These are phyloP conservation scores for Ochromonadaceae sp. DNA, from an alignment of 352 stramenopile species.

Conservation along the genomic window DNA sequence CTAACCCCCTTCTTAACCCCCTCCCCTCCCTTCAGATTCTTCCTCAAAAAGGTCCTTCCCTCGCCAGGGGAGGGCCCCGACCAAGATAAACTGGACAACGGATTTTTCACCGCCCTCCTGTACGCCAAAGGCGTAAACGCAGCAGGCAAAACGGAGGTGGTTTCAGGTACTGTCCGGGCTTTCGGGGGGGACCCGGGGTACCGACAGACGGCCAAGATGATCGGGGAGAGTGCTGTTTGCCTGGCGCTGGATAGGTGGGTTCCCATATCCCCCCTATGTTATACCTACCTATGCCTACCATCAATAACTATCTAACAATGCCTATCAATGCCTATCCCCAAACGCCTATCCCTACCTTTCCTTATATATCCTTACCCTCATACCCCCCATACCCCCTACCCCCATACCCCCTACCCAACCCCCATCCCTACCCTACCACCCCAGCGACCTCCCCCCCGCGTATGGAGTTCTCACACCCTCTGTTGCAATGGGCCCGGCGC, in stretches of 20 bases:
- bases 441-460: neutral
- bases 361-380: no score
- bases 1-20: no score
- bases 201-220: constrained; percentile 13
- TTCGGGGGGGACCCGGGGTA: constrained; percentile 9
- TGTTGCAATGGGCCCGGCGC: neutral
- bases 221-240: neutral
- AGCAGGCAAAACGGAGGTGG: neutral
- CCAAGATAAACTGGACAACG: neutral
- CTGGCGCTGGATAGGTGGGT: neutral
- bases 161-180: neutral
- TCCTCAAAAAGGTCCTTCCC: neutral
- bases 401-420: no score
- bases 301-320: no score
- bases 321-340: no score
- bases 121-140: neutral
- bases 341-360: no score
- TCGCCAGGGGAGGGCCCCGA: neutral
- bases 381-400: no score
- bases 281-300: no score
- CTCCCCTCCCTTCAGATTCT: no score
- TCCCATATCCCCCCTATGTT: no score
- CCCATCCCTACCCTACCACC: no score
- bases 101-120: neutral
- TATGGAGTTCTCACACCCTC: constrained; percentile 6